Percentiles rank a stretch among this genome's conserved stretches.
Evolutionary conservation across 2,329 filamentous ascomycete species (phyloP).

Genomic region (Thielaviopsis populi): DNA sequence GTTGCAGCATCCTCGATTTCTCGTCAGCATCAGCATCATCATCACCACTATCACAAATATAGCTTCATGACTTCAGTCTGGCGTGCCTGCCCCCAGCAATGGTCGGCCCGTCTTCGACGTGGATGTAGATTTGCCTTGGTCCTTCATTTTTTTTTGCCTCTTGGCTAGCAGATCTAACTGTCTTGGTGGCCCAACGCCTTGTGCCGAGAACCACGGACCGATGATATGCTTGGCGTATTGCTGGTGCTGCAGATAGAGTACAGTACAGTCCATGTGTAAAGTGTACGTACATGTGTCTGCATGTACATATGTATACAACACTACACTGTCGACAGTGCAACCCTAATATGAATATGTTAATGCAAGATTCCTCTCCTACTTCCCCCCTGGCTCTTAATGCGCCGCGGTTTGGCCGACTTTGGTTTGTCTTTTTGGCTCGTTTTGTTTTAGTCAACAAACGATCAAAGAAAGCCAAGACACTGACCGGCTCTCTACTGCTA

Average conservation of each 20-base stretch:
- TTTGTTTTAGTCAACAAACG: background rate
- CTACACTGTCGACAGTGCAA: background rate
- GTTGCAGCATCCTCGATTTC: background rate
- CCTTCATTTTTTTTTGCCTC: background rate
- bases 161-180: background rate
- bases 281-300: background rate
- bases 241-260: background rate
- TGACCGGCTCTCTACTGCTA: background rate
- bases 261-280: background rate
- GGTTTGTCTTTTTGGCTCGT: background rate
- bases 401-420: slow-evolving; percentile 1
- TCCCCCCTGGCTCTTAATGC: background rate
- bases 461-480: background rate
- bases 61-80: background rate
- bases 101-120: background rate
- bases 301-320: background rate
- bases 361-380: background rate
- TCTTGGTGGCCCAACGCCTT: background rate
- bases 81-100: background rate
- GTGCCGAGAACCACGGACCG: background rate
- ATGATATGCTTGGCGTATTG: background rate
- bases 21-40: background rate
- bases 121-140: background rate
- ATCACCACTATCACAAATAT: background rate
- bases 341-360: background rate